A percentile compares a stretch with the other conserved stretches of the same genome.
Conservation (phyloP, 2,329 filamentous ascomycete species). For the Colletotrichum eleusines region DNA sequence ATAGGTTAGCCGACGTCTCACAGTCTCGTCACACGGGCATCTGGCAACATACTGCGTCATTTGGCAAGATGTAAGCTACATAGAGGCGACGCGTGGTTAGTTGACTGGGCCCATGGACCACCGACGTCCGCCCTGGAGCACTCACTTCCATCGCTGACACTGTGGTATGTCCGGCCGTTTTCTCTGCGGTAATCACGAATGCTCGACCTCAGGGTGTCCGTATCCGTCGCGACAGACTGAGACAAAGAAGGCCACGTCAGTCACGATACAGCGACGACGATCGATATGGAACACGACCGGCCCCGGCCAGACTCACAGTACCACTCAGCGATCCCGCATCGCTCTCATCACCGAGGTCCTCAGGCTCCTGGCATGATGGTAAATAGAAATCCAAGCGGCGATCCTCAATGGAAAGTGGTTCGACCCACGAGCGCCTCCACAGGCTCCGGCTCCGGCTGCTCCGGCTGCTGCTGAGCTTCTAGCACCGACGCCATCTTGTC, state of each 20-base stretch:
- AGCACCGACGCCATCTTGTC: not conserved
- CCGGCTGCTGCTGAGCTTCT: slow-evolving; percentile 1
- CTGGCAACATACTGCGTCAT: slow-evolving; percentile 43
- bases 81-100: not conserved
- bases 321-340: not conserved
- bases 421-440: not conserved
- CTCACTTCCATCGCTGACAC: slow-evolving; percentile 46
- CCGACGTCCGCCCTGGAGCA: not conserved
- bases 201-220: slow-evolving; percentile 34
- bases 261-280: not conserved
- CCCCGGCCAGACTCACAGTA: not conserved
- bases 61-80: slow-evolving; percentile 46
- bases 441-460: not conserved
- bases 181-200: slow-evolving; percentile 30
- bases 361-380: slow-evolving; percentile 1
- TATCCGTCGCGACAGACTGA: slow-evolving; percentile 3
- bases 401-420: not conserved
- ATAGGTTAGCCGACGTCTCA: not conserved
- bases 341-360: not conserved
- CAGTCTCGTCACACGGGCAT: not conserved
- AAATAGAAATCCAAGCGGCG: not conserved
- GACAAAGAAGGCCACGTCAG: not conserved
- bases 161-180: slow-evolving; percentile 41
- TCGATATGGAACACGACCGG: not conserved
- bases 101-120: not conserved